Base-by-base conservation (phyloP, 2,329 filamentous ascomycete genomes). In the Aspergillus melleus region DNA sequence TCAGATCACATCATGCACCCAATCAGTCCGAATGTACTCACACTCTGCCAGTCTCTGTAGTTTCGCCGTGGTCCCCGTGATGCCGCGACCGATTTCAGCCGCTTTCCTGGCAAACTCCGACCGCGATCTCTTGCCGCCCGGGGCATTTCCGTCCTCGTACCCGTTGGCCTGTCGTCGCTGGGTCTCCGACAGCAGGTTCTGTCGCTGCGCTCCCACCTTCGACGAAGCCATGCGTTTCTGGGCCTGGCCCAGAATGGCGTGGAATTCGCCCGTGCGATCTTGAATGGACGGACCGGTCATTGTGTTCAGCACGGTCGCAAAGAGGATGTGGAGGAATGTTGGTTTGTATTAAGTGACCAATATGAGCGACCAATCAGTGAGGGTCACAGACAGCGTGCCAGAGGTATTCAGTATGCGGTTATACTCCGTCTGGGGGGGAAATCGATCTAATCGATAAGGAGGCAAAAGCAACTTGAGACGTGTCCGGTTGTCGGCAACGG, bases 251-350 rank as follows among this genome's bases (percentile, higher is more conserved):
- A 98, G 86, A 71, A 98, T 96, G 65, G 92, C 90, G 75, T 89
- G 90, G 84, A 99, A 99, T 83, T 99, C 95, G 73, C 88, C 85
- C 59, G 95, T 99, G 73, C 95, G 91, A 81, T 99, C 95, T 82
- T 99, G 95, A 76, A 98, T 96, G 54, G 92, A 94, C 56, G 81
- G 76, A 50, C 81, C 79, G 61, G 82, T 78, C 82, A 85, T 86
- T 64, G 73, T 77, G 67, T 22, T 42, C 36, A 42, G 36, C 36
- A 42, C 36, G 36, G 36, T 46, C 36, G 36, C 36, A 42, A 42
- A 42, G 16, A 42, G 36, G 52, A 30, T 36, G 12, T 29, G 16
- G 30, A 24, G n/a, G 20, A 22, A 53, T 19, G 26, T 16, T 39
- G 22, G 53, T 32, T 44, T 26, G 50, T 39, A 10, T 6, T 54